Percentiles rank a stretch among this genome's conserved stretches.
Conservation (phyloP, 495 filamentous ascomycete genomes). For the Cenococcum geophilum region DNA sequence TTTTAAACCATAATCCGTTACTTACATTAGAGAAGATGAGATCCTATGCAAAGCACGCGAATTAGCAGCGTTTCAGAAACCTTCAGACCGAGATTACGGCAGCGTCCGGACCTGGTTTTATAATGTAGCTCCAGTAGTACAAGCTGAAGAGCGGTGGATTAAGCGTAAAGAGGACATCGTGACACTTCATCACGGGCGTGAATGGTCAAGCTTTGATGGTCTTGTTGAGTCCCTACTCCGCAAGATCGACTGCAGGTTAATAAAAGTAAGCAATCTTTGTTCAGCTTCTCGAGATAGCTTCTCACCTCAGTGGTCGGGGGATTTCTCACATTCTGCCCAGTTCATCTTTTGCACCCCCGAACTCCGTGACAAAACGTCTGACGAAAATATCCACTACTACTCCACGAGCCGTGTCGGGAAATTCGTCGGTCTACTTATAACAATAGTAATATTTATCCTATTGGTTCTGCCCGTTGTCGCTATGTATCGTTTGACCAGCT, state of each 20-base stretch:
- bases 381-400: conserved; percentile 36
- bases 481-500: conserved; percentile 30
- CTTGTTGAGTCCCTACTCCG: conserved; percentile 24
- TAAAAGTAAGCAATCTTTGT: too few species aligned
- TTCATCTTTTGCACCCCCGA: conserved; percentile 32
- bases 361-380: conserved; percentile 29
- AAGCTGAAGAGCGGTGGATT: conserved; percentile 32
- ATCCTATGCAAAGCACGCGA: conserved; percentile 34
- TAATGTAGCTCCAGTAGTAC: conserved; percentile 21
- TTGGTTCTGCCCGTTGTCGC: conserved; percentile 38
- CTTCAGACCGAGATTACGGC: conserved; percentile 32
- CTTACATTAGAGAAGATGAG: conserved; percentile 34
- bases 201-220: conserved; percentile 37
- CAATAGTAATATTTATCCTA: conserved; percentile 21
- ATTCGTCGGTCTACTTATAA: conserved; percentile 29
- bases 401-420: conserved; percentile 30
- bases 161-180: conserved; percentile 38
- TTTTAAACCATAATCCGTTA: conserved; percentile 9
- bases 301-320: too few species aligned
- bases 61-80: conserved; percentile 30
- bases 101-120: conserved; percentile 35
- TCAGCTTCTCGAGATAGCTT: too few species aligned
- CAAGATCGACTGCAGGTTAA: too few species aligned
- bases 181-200: conserved; percentile 34
- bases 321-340: not conserved